A percentile compares a stretch with the other conserved stretches of the same genome.
phyloP scores from a whole-genome alignment of 768 basidiomycete genomes.

The Suillus paluster region DNA sequence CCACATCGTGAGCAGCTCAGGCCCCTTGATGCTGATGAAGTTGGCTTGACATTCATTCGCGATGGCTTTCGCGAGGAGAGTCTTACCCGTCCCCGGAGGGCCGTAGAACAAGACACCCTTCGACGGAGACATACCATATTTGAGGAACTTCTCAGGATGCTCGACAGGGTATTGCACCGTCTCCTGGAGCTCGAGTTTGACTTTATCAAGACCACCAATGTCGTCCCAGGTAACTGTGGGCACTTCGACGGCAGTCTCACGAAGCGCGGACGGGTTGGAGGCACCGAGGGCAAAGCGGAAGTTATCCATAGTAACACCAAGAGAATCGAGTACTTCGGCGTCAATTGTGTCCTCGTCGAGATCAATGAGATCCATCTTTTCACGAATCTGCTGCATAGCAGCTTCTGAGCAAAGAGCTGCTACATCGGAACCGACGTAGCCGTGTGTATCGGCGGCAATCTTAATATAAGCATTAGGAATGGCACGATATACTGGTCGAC shows the following conservation, averaged over 20 bases:
- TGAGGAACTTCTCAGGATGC: conserved; percentile 99
- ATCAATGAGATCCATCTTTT: conserved; percentile 99
- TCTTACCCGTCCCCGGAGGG: conserved; percentile 99
- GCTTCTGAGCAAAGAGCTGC: conserved; percentile 98
- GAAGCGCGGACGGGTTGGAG: conserved; percentile 97
- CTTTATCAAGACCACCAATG: conserved; percentile 98
- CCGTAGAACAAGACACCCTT: conserved; percentile 99
- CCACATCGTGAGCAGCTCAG: conserved; percentile 99
- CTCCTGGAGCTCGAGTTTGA: conserved; percentile 99
- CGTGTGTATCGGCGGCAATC: conserved; percentile 99
- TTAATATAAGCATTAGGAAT: conserved; percentile 31
- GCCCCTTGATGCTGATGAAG: conserved; percentile 99
- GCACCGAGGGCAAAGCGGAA: conserved; percentile 98
- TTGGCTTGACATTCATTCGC: conserved; percentile 99
- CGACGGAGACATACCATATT: conserved; percentile 99
- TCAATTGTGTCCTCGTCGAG: conserved; percentile 98
- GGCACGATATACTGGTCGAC: conserved; percentile 9
- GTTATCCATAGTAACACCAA: conserved; percentile 99
- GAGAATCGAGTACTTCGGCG: conserved; percentile 97
- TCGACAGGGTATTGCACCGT: conserved; percentile 99
- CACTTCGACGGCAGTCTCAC: conserved; percentile 99
- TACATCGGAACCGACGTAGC: conserved; percentile 98
- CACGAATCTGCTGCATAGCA: conserved; percentile 99
- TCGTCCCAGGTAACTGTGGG: conserved; percentile 99
- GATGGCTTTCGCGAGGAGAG: conserved; percentile 96